Base-by-base conservation (phyloP, 1,139 yeast species). In the Diutina rugosa region DNA sequence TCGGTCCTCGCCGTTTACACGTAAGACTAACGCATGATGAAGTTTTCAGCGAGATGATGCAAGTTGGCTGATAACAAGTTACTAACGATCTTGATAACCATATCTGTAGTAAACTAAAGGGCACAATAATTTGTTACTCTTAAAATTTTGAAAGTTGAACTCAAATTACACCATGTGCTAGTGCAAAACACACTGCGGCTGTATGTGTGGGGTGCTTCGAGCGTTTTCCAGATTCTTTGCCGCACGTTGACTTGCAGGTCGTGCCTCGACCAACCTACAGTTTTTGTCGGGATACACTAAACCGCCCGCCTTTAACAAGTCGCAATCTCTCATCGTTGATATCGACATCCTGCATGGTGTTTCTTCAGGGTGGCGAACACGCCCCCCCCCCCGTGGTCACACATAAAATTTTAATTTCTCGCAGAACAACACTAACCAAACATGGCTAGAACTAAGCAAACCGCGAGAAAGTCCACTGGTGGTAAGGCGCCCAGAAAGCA, bases 401-500 rank as follows among this genome's bases (percentile, higher is more conserved):
- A 35, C 41, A 35, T 35, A 35, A 35, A 35, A 35, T 10, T 35
- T 35, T 35, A 35, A 35, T 35, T 35, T 35, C 41, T 35, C 41
- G 41, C 41, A 35, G 41, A 35, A 35, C 41, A 35, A 10, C 41
- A 35, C 10, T n/a, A 35, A 10, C 53, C 45, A 53, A 56, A 53
- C 56, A 61, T 61, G 63, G 63, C 63, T 57, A 60, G 63, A 60
- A 61, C 63, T 51, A 61, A 61, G 58, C 63, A 61, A 58, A 61
- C 63, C n/a, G 63, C 63, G 51, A 61, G 63, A 61, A 61, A 61
- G 60, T 61, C 63, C 51, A 61, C 63, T 28, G 63, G 63, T 58
- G 63, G 63, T 54, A 61, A 61, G 60, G 63, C 63, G 21, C 63
- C 63, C 58, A 61, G 63, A 61, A 61, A 61, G 59, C 63, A 61